Evolutionary conservation across 1,284 basidiomycete species (phyloP).

Genomic region (Ustilago lituana): DNA sequence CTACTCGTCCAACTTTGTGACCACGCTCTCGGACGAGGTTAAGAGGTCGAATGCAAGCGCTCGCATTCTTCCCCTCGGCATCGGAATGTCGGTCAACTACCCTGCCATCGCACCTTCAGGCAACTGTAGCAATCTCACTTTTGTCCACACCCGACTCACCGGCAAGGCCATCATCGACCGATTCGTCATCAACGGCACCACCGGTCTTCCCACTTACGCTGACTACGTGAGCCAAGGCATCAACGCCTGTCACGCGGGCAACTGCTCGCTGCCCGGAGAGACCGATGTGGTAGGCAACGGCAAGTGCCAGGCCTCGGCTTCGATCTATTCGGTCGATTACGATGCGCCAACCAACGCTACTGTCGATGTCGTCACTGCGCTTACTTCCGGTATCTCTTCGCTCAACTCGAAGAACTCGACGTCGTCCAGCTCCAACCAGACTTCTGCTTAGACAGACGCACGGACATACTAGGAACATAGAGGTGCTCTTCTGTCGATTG

Average conservation of each 20-base stretch:
- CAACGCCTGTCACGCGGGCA: slow-evolving; percentile 50
- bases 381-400: slow-evolving; percentile 20
- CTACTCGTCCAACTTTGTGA: slow-evolving; percentile 57
- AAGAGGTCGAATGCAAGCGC: slow-evolving; percentile 25
- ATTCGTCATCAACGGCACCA: slow-evolving; percentile 46
- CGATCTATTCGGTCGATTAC: slow-evolving; percentile 57
- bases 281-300: slow-evolving; percentile 44
- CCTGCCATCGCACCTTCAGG: slow-evolving; percentile 29
- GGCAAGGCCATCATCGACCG: slow-evolving; percentile 56
- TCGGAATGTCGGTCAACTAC: slow-evolving; percentile 60
- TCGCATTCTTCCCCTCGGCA: slow-evolving; percentile 47
- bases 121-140: slow-evolving; percentile 40
- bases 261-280: slow-evolving; percentile 60
- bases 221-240: slow-evolving; percentile 45
- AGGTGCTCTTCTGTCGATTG: neutral
- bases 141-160: slow-evolving; percentile 44
- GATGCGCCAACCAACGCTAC: slow-evolving; percentile 48
- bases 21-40: slow-evolving; percentile 33
- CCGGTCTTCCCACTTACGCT: slow-evolving; percentile 52
- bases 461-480: neutral
- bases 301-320: slow-evolving; percentile 49
- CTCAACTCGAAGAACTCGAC: slow-evolving; percentile 22
- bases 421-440: slow-evolving; percentile 13
- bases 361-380: slow-evolving; percentile 1
- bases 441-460: neutral